Evolutionary conservation across 1,284 basidiomycete genomes (phyloP), one percentile per base, ranked within the genome.

Genomic region (Quambalaria eucalypti): DNA sequence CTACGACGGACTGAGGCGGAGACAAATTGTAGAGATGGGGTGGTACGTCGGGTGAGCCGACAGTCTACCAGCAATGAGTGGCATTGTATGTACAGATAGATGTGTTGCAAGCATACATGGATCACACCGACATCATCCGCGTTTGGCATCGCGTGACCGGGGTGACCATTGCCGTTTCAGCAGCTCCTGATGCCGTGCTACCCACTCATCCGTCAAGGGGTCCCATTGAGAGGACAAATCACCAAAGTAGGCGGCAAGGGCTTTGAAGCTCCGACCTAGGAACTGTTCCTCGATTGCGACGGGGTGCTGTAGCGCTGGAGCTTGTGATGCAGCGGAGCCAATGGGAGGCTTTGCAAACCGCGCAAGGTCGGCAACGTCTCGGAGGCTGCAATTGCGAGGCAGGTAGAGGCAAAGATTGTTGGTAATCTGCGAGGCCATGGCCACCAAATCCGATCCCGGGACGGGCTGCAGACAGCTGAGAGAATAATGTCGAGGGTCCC

Each of bases 211-310:
- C 33, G 21, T 60, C 60, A 28, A n/a, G n/a, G n/a, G n/a, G n/a
- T 71, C 59, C 62, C 64, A 69, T 1, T 62, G 51, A 5, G 50
- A 25, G 2, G 63, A 77, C 16, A 81, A 66, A 0, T 73, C 73
- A 1, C 81, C 81, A 68, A 71, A 81, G 64, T 82, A 81, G 5
- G 76, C 77, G 9, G 78, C 80, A 14, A 82, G 61, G 8, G 80
- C 81, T 67, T 90, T 92, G 50, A 91, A 77, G 76, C 90, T 90
- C 16, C 77, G 78, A 1, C 86, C 84, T 85, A 88, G 88, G 87
- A 87, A 90, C 70, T 87, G 86, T 71, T 91, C 88, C 70, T 92
- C 88, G 9, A 91, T 80, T 68, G 90, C 88, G 2, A 90, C 80
- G 68, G 74, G 10, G 47, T 78, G 1, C 39, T 19, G 36, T 39